Conservation (phyloP, 108 stramenopile genomes). For the Conticribra guillardii region DNA sequence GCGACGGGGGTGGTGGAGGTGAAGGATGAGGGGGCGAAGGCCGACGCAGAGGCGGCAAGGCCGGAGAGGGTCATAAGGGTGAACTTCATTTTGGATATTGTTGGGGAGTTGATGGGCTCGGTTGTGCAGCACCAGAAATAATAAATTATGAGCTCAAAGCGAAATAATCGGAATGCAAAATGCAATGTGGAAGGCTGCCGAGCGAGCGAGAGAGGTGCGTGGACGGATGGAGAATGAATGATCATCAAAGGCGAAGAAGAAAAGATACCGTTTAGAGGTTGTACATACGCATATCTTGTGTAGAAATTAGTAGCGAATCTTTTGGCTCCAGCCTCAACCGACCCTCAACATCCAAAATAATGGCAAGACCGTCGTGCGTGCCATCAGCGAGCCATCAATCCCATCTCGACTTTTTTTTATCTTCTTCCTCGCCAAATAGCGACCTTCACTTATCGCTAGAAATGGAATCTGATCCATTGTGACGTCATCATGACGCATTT, state of each 20-base stretch:
- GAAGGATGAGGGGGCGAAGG: conserved; percentile 59
- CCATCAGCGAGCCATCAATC: no score
- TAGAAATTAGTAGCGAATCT: neutral
- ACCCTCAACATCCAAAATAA: neutral
- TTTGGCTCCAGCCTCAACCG: neutral
- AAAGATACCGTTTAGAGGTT: neutral
- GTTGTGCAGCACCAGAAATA: neutral
- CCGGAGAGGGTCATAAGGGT: conserved; percentile 39
- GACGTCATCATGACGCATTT: no score
- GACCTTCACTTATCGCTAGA: no score
- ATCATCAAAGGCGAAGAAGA: neutral
- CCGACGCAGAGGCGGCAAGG: conserved; percentile 34
- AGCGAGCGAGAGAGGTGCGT: no score
- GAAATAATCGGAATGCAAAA: neutral
- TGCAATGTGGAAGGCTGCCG: no score
- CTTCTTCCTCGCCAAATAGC: no score
- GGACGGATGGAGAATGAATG: no score
- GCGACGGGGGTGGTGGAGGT: conserved; percentile 63
- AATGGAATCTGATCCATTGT: no score
- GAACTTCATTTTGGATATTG: conserved; percentile 67
- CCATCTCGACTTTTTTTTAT: no score
- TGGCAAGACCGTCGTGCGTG: no score
- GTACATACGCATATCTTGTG: neutral
- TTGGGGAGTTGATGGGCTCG: conserved; percentile 4
- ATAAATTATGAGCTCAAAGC: neutral